Evolutionary conservation across 208 protist species (phyloP), one percentile per base, ranked within the genome.

Genomic region (Trypanosoma mega): DNA sequence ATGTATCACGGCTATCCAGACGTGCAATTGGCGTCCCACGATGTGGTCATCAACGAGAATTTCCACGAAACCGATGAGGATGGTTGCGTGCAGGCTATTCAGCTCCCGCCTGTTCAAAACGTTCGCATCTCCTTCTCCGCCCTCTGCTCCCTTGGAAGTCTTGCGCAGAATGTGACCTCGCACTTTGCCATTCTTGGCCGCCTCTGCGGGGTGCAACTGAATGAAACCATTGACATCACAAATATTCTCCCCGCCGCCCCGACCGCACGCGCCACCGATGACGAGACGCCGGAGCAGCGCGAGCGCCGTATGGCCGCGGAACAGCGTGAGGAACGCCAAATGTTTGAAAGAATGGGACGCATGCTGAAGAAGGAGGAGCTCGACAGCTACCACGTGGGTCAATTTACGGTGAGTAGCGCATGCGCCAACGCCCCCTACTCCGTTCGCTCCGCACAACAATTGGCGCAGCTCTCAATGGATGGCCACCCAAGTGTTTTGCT

Each of bases 401-500:
- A 74, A 23, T 86, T 91, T 23, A 72, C 74, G 18, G 56, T 87
- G 14, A 69, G 72, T 68, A 82, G 74, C 43, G 67, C 73, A 11
- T 78, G 58, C 34, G 72, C 64, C 43, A 81, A 76, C 63, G 58
- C 63, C 12, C 77, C 78, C 48, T 78, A 70, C 48, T 74, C 52
- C 11, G 27, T 54, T 30, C 56, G 54, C 34, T 76, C 52, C 21
- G 61, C 85, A 50, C 34, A 55, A 16, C 73, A 81, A 47, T 46
- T 88, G 29, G 72, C 69, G 46, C 61, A 88, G 20, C 63, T 85
- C 49, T 57, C 77, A 52, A 45, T 58, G 16, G 55, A 74, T 14
- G 70, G 71, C 50, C 55, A 77, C 49, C 76, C 84, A 29, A 70
- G 69, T n/a, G 70, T 91, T 37, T 60, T 91, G n/a, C 39, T 91